Conservation (phyloP, 2,329 filamentous ascomycete species). For the Pseudocercospora fuligena region DNA sequence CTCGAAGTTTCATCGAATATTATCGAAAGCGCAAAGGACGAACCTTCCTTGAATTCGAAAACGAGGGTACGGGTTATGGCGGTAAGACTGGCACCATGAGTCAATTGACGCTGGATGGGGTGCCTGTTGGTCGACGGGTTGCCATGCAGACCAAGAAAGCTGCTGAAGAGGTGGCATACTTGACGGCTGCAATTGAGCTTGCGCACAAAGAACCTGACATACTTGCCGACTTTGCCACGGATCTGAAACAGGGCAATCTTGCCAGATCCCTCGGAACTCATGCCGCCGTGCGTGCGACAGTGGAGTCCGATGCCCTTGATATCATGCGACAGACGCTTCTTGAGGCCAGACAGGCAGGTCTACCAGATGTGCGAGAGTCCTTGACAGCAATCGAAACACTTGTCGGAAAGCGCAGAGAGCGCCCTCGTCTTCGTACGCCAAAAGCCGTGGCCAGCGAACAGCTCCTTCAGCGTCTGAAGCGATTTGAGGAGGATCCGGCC, state of each 20-base stretch:
- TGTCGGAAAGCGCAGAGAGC: neutral
- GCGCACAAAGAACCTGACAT: constrained; percentile 41
- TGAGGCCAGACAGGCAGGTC: constrained; percentile 41
- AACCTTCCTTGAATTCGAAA: constrained; percentile 32
- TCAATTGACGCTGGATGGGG: constrained; percentile 38
- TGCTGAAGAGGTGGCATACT: constrained; percentile 42
- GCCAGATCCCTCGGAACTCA: constrained; percentile 33
- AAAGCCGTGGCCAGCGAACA: constrained; percentile 13
- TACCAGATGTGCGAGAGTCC: constrained; percentile 39
- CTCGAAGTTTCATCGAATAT: constrained; percentile 45
- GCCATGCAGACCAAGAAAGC: constrained; percentile 42
- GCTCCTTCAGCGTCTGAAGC: constrained; percentile 25
- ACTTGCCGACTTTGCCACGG: constrained; percentile 41
- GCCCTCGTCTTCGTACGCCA: constrained; percentile 8
- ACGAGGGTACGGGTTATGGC: constrained; percentile 15
- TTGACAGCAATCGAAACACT: constrained; percentile 30
- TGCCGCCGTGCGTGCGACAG: constrained; percentile 37
- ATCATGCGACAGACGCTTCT: constrained; percentile 45
- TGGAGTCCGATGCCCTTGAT: constrained; percentile 40
- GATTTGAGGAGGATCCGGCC: constrained; percentile 26
- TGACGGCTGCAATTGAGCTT: constrained; percentile 45
- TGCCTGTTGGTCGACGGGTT: constrained; percentile 37
- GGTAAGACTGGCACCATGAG: constrained; percentile 21
- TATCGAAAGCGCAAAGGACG: constrained; percentile 32
- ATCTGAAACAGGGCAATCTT: constrained; percentile 38